Conservation (phyloP, 148 eudicot genomes). For the Rhododendron molle region DNA sequence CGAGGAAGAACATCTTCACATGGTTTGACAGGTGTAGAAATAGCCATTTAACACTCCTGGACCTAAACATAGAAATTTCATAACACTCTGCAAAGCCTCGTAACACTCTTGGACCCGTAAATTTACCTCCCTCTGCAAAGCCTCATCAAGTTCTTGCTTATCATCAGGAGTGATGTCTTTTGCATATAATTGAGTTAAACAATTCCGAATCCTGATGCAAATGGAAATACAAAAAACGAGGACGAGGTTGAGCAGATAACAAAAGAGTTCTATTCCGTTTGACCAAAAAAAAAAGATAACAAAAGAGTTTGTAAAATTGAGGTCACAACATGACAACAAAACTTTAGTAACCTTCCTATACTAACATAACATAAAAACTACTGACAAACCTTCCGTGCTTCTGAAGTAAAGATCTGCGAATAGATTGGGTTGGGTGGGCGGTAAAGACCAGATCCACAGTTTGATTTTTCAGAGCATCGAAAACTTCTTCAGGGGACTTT, state of each 20-base stretch:
- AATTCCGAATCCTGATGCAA: conserved; percentile 65
- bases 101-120: not conserved
- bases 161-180: conserved; percentile 95
- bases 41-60: not conserved
- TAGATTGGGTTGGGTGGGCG: conserved; percentile 96
- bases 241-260: not conserved
- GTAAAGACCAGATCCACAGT: conserved; percentile 92
- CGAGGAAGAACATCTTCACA: not conserved
- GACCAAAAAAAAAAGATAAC: too few species aligned
- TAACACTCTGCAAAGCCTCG: too few species aligned
- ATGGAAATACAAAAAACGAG: conserved; percentile 1
- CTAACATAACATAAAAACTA: not conserved
- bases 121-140: conserved; percentile 87
- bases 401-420: conserved; percentile 92
- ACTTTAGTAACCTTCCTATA: not conserved
- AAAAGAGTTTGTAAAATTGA: not conserved
- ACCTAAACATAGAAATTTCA: not conserved
- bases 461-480: conserved; percentile 91
- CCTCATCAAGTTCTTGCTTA: conserved; percentile 95
- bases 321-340: not conserved
- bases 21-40: not conserved
- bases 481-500: conserved; percentile 88
- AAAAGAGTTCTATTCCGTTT: not conserved
- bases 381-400: conserved; percentile 83
- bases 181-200: conserved; percentile 80